A percentile compares a stretch with the other conserved stretches of the same genome.
Conservation (phyloP, 2,329 filamentous ascomycete species). For the Cercospora citrullina region DNA sequence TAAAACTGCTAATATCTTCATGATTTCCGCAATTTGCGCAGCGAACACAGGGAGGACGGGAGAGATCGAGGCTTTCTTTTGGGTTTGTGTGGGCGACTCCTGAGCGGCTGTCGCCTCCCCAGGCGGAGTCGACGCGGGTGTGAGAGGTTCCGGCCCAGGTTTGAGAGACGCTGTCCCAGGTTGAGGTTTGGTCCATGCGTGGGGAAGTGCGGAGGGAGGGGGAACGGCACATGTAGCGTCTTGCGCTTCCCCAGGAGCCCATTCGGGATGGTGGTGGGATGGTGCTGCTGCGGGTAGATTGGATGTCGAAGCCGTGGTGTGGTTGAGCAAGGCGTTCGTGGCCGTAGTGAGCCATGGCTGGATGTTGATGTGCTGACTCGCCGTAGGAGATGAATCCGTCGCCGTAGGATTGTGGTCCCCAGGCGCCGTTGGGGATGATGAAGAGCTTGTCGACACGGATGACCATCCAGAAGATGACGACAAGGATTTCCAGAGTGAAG, state of each 20-base stretch:
- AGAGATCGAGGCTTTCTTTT: constrained; percentile 7
- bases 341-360: not conserved
- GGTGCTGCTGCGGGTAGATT: constrained; percentile 6
- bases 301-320: not conserved
- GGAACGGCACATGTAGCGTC: constrained; percentile 10
- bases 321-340: not conserved
- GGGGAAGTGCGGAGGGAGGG: not conserved
- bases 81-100: not conserved
- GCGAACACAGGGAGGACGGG: not conserved
- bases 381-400: constrained; percentile 1
- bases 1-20: constrained; percentile 5
- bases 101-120: constrained; percentile 9
- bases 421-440: constrained; percentile 69
- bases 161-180: constrained; percentile 7
- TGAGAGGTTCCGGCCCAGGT: constrained; percentile 8
- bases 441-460: constrained; percentile 73
- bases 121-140: constrained; percentile 12
- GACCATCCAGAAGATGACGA: constrained; percentile 66
- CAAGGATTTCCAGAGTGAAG: constrained; percentile 70
- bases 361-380: constrained; percentile 6
- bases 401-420: constrained; percentile 46
- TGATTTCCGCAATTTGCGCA: constrained; percentile 7
- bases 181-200: not conserved
- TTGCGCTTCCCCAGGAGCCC: constrained; percentile 9
- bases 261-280: constrained; percentile 12